Base-by-base conservation (phyloP, 768 basidiomycete genomes). In the Trametes elegans region DNA sequence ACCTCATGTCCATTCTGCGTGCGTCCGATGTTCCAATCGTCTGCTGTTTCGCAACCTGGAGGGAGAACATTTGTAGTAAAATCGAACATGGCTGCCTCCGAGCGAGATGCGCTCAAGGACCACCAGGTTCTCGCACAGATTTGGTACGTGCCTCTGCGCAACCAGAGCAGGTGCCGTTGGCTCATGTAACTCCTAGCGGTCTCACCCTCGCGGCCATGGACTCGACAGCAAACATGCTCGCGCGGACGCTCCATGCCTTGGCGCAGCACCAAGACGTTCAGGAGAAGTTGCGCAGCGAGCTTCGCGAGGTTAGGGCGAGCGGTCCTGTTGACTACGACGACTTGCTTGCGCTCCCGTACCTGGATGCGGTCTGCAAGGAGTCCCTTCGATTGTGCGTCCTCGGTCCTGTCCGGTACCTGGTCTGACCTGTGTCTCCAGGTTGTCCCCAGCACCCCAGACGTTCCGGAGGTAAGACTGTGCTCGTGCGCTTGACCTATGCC, bases 291-390 rank as follows among this genome's bases (percentile, higher is more conserved):
- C 62, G 67, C 1, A 44, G 44, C 16, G 67, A 68, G 42, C n/a
- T 64, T 3, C 40, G 62, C 16, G 63, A 63, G 16, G 62, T 63
- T 1, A 9, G 29, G 16, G 5, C 35, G 16, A 1, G 34, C 13
- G 58, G 21, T 2, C 42, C 35, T 1, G 59, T 53, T 18, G 49
- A 42, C 11, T 67, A 62, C 49, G 66, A 67, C 46, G 38, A 59
- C 21, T 44, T 67, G 11, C 53, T 60, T 16, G 39, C 48, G 7
- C 46, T 92, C 5, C 78, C 84, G 0, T 88, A 85, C 60, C 79
- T 91, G 10, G 88, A 89, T 55, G 76, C 75, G 4, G 78, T 86
- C 2, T 74, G 85, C 4, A 75, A 80, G 2, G 86, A 87, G 66
- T 80, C 77, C 0, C 66, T 87, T 55, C 77, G 86, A 0, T 44